These are phyloP conservation scores for Jacaranda mimosifolia DNA, from an alignment of 257 asterid species.

Conservation along the genomic window DNA sequence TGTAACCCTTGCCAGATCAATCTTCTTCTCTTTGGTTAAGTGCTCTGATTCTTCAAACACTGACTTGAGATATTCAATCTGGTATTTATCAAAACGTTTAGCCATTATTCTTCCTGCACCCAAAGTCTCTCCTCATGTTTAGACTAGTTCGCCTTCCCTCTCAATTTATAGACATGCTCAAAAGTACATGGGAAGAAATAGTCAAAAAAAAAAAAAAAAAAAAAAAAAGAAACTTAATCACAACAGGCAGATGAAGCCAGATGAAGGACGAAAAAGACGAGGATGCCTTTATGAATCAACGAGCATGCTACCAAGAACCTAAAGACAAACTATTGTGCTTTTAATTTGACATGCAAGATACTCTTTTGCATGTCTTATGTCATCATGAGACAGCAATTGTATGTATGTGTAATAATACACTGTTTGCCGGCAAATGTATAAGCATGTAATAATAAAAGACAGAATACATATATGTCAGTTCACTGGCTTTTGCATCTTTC, in stretches of 20 bases:
- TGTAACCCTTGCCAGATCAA: constrained; percentile 28
- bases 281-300: neutral
- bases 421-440: neutral
- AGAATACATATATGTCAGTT: neutral
- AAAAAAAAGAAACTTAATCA: neutral
- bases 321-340: neutral
- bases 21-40: constrained; percentile 36
- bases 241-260: too few relatives aligned
- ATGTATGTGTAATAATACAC: neutral
- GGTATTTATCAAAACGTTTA: constrained; percentile 27
- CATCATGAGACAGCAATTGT: constrained; percentile 15
- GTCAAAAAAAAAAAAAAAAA: neutral
- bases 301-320: neutral
- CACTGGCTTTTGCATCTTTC: neutral
- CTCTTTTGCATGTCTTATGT: neutral
- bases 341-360: neutral
- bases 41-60: constrained; percentile 32
- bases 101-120: constrained; percentile 32
- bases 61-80: constrained; percentile 23
- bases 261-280: constrained; percentile 22
- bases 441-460: neutral
- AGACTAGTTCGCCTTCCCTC: neutral
- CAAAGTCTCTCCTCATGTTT: constrained; percentile 6
- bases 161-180: constrained; percentile 5
- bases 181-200: neutral